Evolutionary conservation across 345 rosid genomes (phyloP).

Genomic region (Rhodamnia argentea): DNA sequence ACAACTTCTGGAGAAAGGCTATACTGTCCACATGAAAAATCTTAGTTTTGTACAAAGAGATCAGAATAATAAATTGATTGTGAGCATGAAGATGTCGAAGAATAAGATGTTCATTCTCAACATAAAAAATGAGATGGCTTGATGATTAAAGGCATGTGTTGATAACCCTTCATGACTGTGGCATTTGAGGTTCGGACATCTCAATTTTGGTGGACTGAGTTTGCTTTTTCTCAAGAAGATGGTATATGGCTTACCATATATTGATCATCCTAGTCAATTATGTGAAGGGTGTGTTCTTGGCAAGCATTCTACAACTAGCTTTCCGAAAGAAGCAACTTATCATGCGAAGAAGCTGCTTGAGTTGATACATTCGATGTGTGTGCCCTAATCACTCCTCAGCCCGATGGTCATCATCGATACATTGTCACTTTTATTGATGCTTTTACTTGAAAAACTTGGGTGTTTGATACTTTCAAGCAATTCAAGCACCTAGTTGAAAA

Average conservation of each 20-base stretch:
- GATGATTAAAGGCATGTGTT: neutral
- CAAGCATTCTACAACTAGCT: neutral
- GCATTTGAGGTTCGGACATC: neutral
- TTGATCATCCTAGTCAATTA: neutral
- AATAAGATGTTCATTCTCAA: neutral
- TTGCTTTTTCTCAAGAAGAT: neutral
- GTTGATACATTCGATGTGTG: neutral
- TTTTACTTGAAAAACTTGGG: neutral
- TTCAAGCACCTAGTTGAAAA: neutral
- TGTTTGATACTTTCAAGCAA: neutral
- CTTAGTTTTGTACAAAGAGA: neutral
- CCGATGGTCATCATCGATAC: neutral
- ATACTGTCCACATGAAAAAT: neutral
- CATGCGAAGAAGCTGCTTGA: neutral
- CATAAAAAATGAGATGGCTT: neutral
- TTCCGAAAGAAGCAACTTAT: neutral
- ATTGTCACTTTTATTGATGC: neutral
- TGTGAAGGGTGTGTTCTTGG: neutral
- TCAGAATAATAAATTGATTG: neutral
- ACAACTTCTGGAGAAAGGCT: neutral
- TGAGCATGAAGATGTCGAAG: no score
- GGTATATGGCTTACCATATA: neutral
- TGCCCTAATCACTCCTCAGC: neutral
- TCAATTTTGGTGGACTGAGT: neutral
- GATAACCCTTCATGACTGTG: neutral